These are phyloP conservation scores for Globisporangium orthogonon DNA, from an alignment of 352 stramenopile species.

Conservation along the genomic window DNA sequence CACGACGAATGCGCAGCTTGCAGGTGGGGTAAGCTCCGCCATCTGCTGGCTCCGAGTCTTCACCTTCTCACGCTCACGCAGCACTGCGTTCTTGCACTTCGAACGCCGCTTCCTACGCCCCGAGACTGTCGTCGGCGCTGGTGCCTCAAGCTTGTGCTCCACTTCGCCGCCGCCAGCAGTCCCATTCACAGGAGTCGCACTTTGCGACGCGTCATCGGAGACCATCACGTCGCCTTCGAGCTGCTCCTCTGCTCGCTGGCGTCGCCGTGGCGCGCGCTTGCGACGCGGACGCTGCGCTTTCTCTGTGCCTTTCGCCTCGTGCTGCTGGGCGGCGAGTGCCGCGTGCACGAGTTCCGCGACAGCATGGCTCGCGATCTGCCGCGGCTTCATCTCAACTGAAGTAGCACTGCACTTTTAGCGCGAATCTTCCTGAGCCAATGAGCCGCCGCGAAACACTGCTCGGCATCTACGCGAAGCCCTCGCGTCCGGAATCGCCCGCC, in stretches of 20 bases:
- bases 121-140: neutral
- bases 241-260: neutral
- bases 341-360: slow-evolving; percentile 4
- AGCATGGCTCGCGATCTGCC: neutral
- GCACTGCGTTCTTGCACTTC: slow-evolving; percentile 25
- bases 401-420: neutral
- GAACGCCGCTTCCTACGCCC: slow-evolving; percentile 23
- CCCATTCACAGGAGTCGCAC: neutral
- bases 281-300: slow-evolving; percentile 2
- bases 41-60: neutral
- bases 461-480: slow-evolving; percentile 23
- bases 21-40: too few relatives aligned
- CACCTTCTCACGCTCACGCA: slow-evolving; percentile 4
- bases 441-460: slow-evolving; percentile 26
- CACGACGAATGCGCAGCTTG: slow-evolving; percentile 14
- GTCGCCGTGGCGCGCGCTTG: slow-evolving; percentile 7
- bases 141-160: neutral
- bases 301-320: neutral
- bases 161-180: neutral
- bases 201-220: neutral
- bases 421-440: neutral
- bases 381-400: neutral
- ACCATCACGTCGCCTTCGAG: neutral
- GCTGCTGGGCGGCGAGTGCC: slow-evolving; percentile 4
- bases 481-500: neutral